Percentiles rank a stretch among this genome's conserved stretches.
These are phyloP conservation scores for Iberis pinnata DNA, from an alignment of 345 rosid species.

Conservation along the genomic window DNA sequence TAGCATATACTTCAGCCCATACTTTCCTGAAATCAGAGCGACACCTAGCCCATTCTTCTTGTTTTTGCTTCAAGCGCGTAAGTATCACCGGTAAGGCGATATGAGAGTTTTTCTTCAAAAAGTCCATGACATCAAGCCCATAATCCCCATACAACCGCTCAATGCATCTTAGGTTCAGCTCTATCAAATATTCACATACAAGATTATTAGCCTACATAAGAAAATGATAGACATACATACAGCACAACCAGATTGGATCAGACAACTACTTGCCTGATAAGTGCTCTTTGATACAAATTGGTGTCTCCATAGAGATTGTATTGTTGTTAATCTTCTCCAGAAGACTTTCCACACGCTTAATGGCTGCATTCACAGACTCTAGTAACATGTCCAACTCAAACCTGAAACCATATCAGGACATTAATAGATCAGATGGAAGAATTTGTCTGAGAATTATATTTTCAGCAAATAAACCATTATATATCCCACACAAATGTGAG, in stretches of 20 bases:
- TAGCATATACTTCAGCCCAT: conserved; percentile 95
- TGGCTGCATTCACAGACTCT: conserved; percentile 77
- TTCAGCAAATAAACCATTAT: neutral
- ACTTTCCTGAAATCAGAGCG: conserved; percentile 94
- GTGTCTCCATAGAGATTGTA: conserved; percentile 50
- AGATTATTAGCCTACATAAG: conserved; percentile 11
- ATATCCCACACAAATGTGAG: neutral
- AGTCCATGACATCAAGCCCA: conserved; percentile 95
- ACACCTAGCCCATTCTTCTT: conserved; percentile 98
- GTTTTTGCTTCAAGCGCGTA: conserved; percentile 97
- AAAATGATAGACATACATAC: conserved; percentile 3
- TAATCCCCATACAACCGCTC: conserved; percentile 94
- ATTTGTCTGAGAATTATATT: neutral
- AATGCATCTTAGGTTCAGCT: conserved; percentile 82
- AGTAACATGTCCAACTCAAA: conserved; percentile 96
- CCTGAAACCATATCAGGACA: conserved; percentile 43
- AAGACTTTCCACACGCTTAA: conserved; percentile 74
- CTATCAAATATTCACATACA: conserved; percentile 38
- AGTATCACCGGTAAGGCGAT: conserved; percentile 83
- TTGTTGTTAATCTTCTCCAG: conserved; percentile 69
- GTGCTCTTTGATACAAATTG: conserved; percentile 65
- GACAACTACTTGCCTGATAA: conserved; percentile 53
- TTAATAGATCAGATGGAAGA: conserved; percentile 13
- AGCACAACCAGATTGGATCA: conserved; percentile 9
- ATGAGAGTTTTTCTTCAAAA: conserved; percentile 65